Evolutionary conservation across 1,139 yeast genomes (phyloP), one percentile per base, ranked within the genome.

Genomic region (Kazachstania sp.): DNA sequence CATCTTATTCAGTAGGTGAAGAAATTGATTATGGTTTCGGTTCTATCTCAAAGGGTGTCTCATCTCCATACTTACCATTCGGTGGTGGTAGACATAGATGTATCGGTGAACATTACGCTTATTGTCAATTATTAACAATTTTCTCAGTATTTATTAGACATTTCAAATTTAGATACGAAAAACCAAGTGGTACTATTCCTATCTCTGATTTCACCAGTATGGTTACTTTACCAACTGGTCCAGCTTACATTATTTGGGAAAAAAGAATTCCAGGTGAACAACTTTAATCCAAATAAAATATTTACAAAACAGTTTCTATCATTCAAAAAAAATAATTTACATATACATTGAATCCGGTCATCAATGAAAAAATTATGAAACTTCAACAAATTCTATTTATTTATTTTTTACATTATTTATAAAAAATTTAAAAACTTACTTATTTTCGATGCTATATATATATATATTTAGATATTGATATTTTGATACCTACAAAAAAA

Each of bases 41-140:
- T 64, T 86, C 90, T 51, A 86, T 92, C 55, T 81, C 95, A 45
- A 92, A 92, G 71, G 98, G 97, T 70, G 97, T 92, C 39, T 72
- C 86, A 23, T 86, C 96, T 44, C 96, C 98, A 48, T 94, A 87
- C 70, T 78, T 92, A 66, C 98, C 98, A 48, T 92, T 92, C 63
- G 98, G 98, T 59, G 98, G 97, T 68, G 99, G 99, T 57, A 86
- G 99, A 75, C 99, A 92, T 68, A 84, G 98, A 72, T 92, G 99
- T 72, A 88, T 92, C 63, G 99, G 99, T 62, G 99, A 92, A 71
- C 97, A 90, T 66, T 92, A 92, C 72, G 99, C 99, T 40, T 87
- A 83, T 67, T 82, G 84, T 56, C 99, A 92, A 72, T 78, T 92
- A 59, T 96, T 96, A 48, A 83, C 95, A 48, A 75, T 92, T 52